Conservation (phyloP, 2,329 filamentous ascomycete genomes). For the Ophiocordyceps robertsii region DNA sequence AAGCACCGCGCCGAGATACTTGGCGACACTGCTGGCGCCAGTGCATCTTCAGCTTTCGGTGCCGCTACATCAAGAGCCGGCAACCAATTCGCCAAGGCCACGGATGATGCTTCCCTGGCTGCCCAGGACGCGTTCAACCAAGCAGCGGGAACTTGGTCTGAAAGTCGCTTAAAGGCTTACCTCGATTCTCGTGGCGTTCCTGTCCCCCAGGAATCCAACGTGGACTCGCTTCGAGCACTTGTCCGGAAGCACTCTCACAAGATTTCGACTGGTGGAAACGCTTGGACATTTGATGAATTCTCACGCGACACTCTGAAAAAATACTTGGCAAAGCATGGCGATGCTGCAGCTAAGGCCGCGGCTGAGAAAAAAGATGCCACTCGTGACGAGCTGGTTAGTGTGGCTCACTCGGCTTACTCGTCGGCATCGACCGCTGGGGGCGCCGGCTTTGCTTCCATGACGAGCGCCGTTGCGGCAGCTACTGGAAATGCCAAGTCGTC, state of each 20-base stretch:
- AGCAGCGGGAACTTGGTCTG: conserved; percentile 52
- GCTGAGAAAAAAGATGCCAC: conserved; percentile 50
- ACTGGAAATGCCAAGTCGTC: conserved; percentile 52
- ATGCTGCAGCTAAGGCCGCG: conserved; percentile 42
- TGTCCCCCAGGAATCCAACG: conserved; percentile 57
- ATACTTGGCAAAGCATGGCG: conserved; percentile 38
- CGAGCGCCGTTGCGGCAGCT: conserved; percentile 53
- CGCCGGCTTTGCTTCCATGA: conserved; percentile 49
- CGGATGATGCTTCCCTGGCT: conserved; percentile 50
- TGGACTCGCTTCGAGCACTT: conserved; percentile 58
- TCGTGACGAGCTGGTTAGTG: conserved; percentile 60
- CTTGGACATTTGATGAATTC: conserved; percentile 72
- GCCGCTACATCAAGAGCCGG: conserved; percentile 63
- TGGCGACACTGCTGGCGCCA: conserved; percentile 47
- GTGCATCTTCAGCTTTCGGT: conserved; percentile 48
- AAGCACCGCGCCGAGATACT: conserved; percentile 67
- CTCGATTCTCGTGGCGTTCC: conserved; percentile 66
- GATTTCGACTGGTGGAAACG: conserved; percentile 51
- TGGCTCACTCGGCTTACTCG: conserved; percentile 46
- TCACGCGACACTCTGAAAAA: conserved; percentile 55
- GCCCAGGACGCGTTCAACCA: conserved; percentile 53
- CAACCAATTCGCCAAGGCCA: conserved; percentile 66
- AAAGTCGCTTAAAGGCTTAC: conserved; percentile 65
- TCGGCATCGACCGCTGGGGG: conserved; percentile 47
- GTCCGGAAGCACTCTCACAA: conserved; percentile 64